Percentiles rank a stretch among this genome's conserved stretches.
These are phyloP conservation scores for Sporothrix variecibatus DNA, from an alignment of 2,329 filamentous ascomycete species.

Conservation along the genomic window DNA sequence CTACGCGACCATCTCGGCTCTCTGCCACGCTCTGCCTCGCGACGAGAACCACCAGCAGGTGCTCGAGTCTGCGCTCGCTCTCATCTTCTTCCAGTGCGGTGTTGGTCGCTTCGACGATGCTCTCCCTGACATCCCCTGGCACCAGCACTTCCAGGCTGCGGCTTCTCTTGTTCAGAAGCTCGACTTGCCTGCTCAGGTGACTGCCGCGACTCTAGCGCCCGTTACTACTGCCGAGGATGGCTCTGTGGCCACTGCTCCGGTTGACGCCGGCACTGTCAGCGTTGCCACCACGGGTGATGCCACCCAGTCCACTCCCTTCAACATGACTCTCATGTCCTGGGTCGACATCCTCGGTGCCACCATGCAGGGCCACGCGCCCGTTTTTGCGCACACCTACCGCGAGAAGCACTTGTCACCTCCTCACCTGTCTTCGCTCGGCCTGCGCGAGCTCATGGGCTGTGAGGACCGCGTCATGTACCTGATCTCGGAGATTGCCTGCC, in stretches of 20 bases:
- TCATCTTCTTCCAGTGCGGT: slow-evolving; percentile 95
- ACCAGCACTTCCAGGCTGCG: slow-evolving; percentile 92
- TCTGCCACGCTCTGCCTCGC: slow-evolving; percentile 77
- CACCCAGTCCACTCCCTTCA: slow-evolving; percentile 72
- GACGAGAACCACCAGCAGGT: slow-evolving; percentile 86
- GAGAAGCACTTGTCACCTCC: slow-evolving; percentile 79
- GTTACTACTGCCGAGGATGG: slow-evolving; percentile 40
- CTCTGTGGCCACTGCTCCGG: neutral
- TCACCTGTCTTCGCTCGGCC: slow-evolving; percentile 65
- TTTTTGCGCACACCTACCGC: slow-evolving; percentile 92
- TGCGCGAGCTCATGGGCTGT: slow-evolving; percentile 94
- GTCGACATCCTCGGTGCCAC: slow-evolving; percentile 96
- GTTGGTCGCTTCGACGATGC: slow-evolving; percentile 84
- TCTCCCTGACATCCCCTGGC: slow-evolving; percentile 91
- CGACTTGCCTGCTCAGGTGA: slow-evolving; percentile 70
- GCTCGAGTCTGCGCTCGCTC: slow-evolving; percentile 86
- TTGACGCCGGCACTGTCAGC: neutral
- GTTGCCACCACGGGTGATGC: neutral
- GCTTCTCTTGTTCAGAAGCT: slow-evolving; percentile 83
- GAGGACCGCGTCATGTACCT: slow-evolving; percentile 97
- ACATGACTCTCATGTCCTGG: slow-evolving; percentile 92
- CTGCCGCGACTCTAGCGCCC: neutral
- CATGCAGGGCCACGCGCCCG: slow-evolving; percentile 82
- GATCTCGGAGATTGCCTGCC: slow-evolving; percentile 94
- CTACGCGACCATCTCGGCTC: slow-evolving; percentile 80